Base-by-base conservation (phyloP, 2,329 filamentous ascomycete genomes). In the Penicillium italicum region DNA sequence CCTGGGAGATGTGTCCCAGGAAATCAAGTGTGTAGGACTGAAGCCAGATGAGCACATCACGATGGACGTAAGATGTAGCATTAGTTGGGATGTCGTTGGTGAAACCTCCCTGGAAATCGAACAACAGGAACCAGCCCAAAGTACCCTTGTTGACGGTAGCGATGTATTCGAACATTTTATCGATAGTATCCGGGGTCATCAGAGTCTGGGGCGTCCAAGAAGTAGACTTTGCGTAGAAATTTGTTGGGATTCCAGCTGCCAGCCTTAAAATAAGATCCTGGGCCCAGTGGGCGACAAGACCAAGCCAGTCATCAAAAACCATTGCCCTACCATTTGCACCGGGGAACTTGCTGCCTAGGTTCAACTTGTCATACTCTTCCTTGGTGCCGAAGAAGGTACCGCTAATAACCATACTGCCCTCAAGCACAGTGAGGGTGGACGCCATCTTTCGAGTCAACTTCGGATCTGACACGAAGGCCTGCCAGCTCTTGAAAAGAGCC, bases 31-130 rank as follows among this genome's bases (percentile, higher is more conserved):
- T 82, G 65, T 86, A 87, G 1, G 80, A 82, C 67, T 87, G 82
- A 61, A 84, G 78, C 71, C 84, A 85, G 69, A 85, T 79, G 36
- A 86, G 62, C 59, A 83, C 83, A 74, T 87, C 82, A 46, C 85
- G 80, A 63, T 87, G 84, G 0, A 80, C 79, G 62, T 85, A 87
- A 9, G 84, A 79, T 0, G 85, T 86, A 12, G 79, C 79, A 57
- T 84, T 75, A 55, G 68, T 66, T 0, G 82, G 70, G 1, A 82
- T 73, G 55, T 87, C 83, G 60, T 75, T 78, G 53, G 84, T 78
- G 24, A 82, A 83, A 33, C 43, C 43, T 34, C 43, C 43, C 30
- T 79, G 76, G 0, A 82, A 78, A 65, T 86, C 82, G 64, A 86
- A 86, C 43, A 45, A n/a, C 20, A 45, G 5, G 20, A 45, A 45